A percentile compares a stretch with the other conserved stretches of the same genome.
phyloP scores from a whole-genome alignment of 1,139 yeast genomes.

The Yamadazyma sp. region DNA sequence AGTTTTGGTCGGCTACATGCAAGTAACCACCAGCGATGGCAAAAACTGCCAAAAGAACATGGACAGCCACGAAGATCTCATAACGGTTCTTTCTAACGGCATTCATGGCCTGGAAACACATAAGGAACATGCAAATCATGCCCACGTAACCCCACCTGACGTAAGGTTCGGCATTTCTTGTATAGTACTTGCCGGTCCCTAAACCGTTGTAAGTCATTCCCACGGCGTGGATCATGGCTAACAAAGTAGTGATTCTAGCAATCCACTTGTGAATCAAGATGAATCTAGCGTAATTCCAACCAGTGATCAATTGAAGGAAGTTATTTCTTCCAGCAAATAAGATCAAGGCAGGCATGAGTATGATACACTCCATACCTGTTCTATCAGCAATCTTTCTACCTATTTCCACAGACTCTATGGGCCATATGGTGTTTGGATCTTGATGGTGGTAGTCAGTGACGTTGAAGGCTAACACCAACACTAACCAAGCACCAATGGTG shows the following conservation, averaged over 20 bases:
- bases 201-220: conserved; percentile 44
- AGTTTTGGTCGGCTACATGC: conserved; percentile 51
- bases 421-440: conserved; percentile 35
- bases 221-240: conserved; percentile 50
- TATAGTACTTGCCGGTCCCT: conserved; percentile 31
- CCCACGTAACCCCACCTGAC: conserved; percentile 60
- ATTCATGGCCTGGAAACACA: conserved; percentile 49
- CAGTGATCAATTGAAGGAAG: conserved; percentile 60
- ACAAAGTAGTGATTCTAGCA: conserved; percentile 48
- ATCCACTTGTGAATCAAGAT: conserved; percentile 67
- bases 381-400: conserved; percentile 62
- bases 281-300: conserved; percentile 65
- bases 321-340: conserved; percentile 70
- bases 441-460: conserved; percentile 42
- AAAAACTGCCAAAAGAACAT: conserved; percentile 56
- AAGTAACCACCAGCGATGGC: conserved; percentile 61
- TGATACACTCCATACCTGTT: conserved; percentile 51
- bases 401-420: conserved; percentile 33
- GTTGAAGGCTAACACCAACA: conserved; percentile 49
- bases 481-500: conserved; percentile 48
- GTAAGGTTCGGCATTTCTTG: conserved; percentile 39
- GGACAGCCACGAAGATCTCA: conserved; percentile 62
- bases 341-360: conserved; percentile 51
- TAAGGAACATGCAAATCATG: conserved; percentile 33
- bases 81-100: conserved; percentile 57